Percentiles rank a stretch among this genome's conserved stretches.
Conservation (phyloP, 257 asterid species). For the Solanum dulcamara region DNA sequence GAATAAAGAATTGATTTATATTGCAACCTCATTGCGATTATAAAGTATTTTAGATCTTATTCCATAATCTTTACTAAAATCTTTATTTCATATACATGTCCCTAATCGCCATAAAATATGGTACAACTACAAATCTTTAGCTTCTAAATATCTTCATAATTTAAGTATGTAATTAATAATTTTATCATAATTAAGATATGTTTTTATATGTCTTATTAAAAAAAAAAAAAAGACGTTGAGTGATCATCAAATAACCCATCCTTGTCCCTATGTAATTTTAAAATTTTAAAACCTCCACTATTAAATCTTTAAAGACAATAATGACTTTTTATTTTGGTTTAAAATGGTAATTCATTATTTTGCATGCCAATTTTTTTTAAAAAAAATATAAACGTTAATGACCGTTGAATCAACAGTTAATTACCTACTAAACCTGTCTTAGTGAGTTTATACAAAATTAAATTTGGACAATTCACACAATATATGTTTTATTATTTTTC, state of each 20-base stretch:
- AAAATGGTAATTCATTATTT: background rate
- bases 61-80: no score
- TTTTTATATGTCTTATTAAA: no score
- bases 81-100: no score
- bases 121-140: no score
- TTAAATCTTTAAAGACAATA: background rate
- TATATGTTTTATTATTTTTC: background rate
- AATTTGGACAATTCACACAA: background rate
- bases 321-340: background rate
- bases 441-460: background rate
- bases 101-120: no score
- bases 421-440: background rate
- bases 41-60: no score
- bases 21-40: no score
- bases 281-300: no score
- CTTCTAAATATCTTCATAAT: no score
- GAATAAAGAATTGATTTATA: no score
- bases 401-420: slow-evolving; percentile 4
- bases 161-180: background rate
- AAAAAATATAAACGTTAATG: background rate
- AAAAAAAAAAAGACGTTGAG: background rate
- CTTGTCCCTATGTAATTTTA: background rate
- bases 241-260: background rate
- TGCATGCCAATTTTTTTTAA: background rate
- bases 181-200: background rate